Evolutionary conservation across 768 basidiomycete genomes (phyloP), one percentile per base, ranked within the genome.

Genomic region (Lactifluus piperatus): DNA sequence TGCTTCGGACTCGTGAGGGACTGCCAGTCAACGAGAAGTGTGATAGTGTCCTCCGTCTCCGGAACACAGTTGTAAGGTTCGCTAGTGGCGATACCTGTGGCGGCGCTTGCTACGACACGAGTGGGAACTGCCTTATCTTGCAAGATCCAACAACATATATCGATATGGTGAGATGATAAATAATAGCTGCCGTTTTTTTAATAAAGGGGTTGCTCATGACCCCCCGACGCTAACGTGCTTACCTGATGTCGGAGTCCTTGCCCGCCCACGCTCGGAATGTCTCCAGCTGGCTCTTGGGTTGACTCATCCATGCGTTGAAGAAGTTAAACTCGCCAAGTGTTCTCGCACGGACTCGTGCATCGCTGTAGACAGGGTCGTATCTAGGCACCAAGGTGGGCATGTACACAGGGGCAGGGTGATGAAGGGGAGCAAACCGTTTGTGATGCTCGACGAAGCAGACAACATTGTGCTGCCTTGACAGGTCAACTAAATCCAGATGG

Each of bases 301-400:
- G 94, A 68, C 89, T 92, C 94, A 97, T 97, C 91, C 94, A 95
- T 37, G 92, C 90, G 65, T 77, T 90, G 82, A 93, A 95, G 73
- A 92, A 95, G 74, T 94, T 95, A 75, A 94, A 92, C 71, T 94
- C 91, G 34, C 93, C 91, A 26, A 94, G 77, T 7, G 80, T 73
- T 27, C 78, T 80, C 29, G 87, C 87, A 53, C 86, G 84, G 4
- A 83, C 85, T 67, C 83, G 86, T 39, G 92, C 94, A 69, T 97
- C 93, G 67, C 87, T 88, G 76, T 97, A 95, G 13, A 86, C 91
- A 5, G 94, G 94, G 72, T 95, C 93, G 67, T 85, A 91, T 49
- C 84, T 86, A 32, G 27, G n/a, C 18, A 27, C 41, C 34, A 24
- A 44, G n/a, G 5, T 13, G 26, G 44, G 10, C 36, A 29, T 44